Evolutionary conservation across 257 asterid genomes (phyloP), one percentile per base, ranked within the genome.

Genomic region (Solanum chmielewskii): DNA sequence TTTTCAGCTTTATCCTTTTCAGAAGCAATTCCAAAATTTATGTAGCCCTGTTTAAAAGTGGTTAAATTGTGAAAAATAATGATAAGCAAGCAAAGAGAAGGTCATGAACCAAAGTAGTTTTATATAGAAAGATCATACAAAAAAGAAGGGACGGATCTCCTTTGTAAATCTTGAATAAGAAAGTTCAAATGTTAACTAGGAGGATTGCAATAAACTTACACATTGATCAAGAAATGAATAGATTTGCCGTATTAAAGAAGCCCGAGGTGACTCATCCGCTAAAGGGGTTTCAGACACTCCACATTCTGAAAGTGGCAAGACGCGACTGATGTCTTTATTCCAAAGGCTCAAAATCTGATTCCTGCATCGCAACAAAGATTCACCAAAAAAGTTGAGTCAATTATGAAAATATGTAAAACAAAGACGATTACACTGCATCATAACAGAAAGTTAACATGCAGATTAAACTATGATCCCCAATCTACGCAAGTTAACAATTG

Each of bases 321-420:
- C 91, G 78, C 98, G 97, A 86, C 93, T 93, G 76, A 97, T 95
- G 90, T 97, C 99, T 92, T 97, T 97, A 92, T 93, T 96, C 99
- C 99, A 97, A 82, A 95, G 92, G 91, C 95, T 92, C 91, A 97
- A 91, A 88, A 97, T 92, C 88, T 86, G 88, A 88, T 97, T 97
- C 95, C 99, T 97, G 96, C 91, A 92, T 74, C 91, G 74, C 87
- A 86, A 52, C 44, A 88, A 88, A 88, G 60, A 71, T 87, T 92
- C 86, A 87, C 90, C 85, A 37, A 86, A 84, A 69, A 85, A 86
- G 27, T 69, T 87, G 86, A 25, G 70, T 70, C 64, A 68, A 42
- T 64, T 37, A 37, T 77, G 35, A 84, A 59, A 83, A 56, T 76
- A 56, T 39, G 83, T 45, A 66, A 75, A 86, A 86, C 77, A 66